Conservation (phyloP, 2,329 filamentous ascomycete species). For the Amphichorda felina region DNA sequence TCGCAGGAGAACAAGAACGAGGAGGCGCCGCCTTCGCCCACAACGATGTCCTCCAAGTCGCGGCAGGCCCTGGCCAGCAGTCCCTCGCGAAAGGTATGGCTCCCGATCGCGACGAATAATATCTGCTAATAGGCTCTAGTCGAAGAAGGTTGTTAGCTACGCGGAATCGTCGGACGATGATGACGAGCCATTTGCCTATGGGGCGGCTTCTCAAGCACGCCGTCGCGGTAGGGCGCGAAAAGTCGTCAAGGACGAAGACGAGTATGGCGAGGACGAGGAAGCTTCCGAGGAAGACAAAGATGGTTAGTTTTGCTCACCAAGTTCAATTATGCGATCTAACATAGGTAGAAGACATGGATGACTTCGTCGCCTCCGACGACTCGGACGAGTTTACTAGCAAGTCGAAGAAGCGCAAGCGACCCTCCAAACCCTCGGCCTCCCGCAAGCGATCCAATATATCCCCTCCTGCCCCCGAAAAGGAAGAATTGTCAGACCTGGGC, state of each 20-base stretch:
- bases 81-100: slow-evolving; percentile 63
- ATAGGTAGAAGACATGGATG: slow-evolving; percentile 56
- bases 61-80: slow-evolving; percentile 40
- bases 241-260: slow-evolving; percentile 54
- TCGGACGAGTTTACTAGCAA: slow-evolving; percentile 52
- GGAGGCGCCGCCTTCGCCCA: slow-evolving; percentile 7
- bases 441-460: slow-evolving; percentile 53
- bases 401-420: slow-evolving; percentile 67
- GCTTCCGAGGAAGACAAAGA: slow-evolving; percentile 52
- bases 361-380: slow-evolving; percentile 82
- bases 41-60: slow-evolving; percentile 19
- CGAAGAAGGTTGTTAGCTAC: slow-evolving; percentile 58
- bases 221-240: slow-evolving; percentile 37
- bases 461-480: slow-evolving; percentile 14
- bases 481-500: slow-evolving; percentile 10
- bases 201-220: slow-evolving; percentile 24
- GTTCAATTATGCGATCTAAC: background rate
- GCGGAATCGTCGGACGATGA: slow-evolving; percentile 76
- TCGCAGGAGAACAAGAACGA: slow-evolving; percentile 50
- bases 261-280: slow-evolving; percentile 60
- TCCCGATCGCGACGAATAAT: background rate
- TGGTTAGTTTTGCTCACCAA: slow-evolving; percentile 23
- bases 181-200: slow-evolving; percentile 54
- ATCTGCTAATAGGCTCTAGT: slow-evolving; percentile 16
- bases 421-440: slow-evolving; percentile 34